These are phyloP conservation scores for Dictyophora rubrovolvata DNA, from an alignment of 768 basidiomycete species.

Conservation along the genomic window DNA sequence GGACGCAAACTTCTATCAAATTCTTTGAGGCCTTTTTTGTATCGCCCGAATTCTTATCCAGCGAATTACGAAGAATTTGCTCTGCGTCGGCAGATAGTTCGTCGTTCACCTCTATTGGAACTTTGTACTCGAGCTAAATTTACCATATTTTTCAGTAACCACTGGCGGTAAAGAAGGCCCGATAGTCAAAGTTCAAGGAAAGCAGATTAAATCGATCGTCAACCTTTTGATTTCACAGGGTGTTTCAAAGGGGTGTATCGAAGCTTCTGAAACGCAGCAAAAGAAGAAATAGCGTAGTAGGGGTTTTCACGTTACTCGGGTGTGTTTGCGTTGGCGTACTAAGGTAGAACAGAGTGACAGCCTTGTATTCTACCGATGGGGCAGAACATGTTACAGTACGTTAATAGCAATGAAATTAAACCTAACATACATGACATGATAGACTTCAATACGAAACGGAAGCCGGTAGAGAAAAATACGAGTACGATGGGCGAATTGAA, in stretches of 20 bases:
- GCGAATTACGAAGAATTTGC: constrained; percentile 66
- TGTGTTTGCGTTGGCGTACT: too few species aligned
- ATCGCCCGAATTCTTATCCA: constrained; percentile 61
- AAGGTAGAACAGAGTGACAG: too few species aligned
- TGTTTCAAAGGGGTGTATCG: constrained; percentile 77
- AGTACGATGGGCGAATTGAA: too few species aligned
- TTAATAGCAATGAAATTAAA: too few species aligned
- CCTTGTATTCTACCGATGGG: too few species aligned
- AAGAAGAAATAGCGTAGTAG: constrained; percentile 18
- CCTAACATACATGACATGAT: too few species aligned
- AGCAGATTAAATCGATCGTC: constrained; percentile 55
- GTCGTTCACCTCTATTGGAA: too few species aligned
- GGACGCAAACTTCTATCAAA: constrained; percentile 51
- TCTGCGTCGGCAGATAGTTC: constrained; percentile 60
- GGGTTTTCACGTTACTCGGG: too few species aligned
- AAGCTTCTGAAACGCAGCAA: constrained; percentile 29
- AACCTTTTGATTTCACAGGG: constrained; percentile 61
- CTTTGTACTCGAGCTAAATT: constrained; percentile 12
- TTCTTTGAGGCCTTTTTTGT: constrained; percentile 71
- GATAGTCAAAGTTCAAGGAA: constrained; percentile 81
- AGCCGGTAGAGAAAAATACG: too few species aligned
- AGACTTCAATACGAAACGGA: too few species aligned
- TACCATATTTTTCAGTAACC: neutral
- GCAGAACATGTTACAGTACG: too few species aligned
- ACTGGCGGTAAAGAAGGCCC: constrained; percentile 34